Evolutionary conservation across 371 early-diverging fungal species (phyloP).

Genomic region (Mucor mucedo): DNA sequence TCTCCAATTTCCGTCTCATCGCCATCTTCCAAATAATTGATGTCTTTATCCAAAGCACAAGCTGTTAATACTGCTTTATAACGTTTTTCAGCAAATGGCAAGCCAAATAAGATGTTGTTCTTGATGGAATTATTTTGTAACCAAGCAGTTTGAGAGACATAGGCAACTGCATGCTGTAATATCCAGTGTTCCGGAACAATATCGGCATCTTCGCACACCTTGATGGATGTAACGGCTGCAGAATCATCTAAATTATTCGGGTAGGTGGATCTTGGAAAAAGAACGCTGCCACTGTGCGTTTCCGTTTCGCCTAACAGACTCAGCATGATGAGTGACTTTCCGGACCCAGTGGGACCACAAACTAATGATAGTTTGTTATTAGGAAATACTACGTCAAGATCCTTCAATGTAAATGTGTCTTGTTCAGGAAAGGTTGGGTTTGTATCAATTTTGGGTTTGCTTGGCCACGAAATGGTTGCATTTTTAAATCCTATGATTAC

Average conservation of each 20-base stretch:
- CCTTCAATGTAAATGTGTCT: slow-evolving; percentile 34
- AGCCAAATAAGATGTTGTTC: slow-evolving; percentile 62
- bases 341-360: slow-evolving; percentile 69
- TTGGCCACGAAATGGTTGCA: slow-evolving; percentile 40
- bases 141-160: slow-evolving; percentile 70
- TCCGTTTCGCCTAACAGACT: slow-evolving; percentile 61
- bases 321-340: slow-evolving; percentile 67
- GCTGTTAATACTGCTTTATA: slow-evolving; percentile 68
- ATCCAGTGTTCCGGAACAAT: slow-evolving; percentile 28
- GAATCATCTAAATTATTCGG: slow-evolving; percentile 16
- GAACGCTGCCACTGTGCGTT: slow-evolving; percentile 8
- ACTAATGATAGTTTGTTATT: slow-evolving; percentile 55
- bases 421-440: too few relatives aligned
- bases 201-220: slow-evolving; percentile 17
- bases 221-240: not conserved
- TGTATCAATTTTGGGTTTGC: too few relatives aligned
- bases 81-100: slow-evolving; percentile 47
- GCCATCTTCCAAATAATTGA: slow-evolving; percentile 74
- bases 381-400: slow-evolving; percentile 59
- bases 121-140: slow-evolving; percentile 83
- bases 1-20: slow-evolving; percentile 95
- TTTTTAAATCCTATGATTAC: slow-evolving; percentile 48
- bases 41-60: slow-evolving; percentile 58
- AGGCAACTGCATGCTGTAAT: slow-evolving; percentile 27
- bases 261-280: slow-evolving; percentile 18